Evolutionary conservation across 257 asterid genomes (phyloP).

Genomic region (Solanum peruvianum): DNA sequence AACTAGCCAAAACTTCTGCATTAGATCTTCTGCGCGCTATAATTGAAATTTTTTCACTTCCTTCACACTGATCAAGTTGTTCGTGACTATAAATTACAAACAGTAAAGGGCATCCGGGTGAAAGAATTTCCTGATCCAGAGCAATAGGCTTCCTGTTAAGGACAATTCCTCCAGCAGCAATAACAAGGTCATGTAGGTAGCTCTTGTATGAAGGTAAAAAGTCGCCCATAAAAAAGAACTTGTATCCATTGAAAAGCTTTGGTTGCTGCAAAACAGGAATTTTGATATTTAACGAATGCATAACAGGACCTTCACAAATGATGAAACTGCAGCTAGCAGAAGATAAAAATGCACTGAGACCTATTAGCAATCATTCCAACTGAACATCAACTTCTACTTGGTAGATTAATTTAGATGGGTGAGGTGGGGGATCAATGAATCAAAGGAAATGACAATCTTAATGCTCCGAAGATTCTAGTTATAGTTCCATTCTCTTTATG

Average conservation of each 20-base stretch:
- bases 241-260: constrained; percentile 56
- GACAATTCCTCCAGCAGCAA: constrained; percentile 78
- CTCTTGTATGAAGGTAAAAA: constrained; percentile 59
- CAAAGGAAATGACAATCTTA: background rate
- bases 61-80: constrained; percentile 34
- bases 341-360: background rate
- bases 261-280: constrained; percentile 49
- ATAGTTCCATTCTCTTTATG: background rate
- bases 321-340: background rate
- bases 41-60: constrained; percentile 14
- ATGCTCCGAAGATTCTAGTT: background rate
- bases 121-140: constrained; percentile 15
- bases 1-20: constrained; percentile 57
- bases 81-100: constrained; percentile 51
- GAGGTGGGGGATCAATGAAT: background rate
- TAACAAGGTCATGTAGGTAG: constrained; percentile 68
- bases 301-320: background rate
- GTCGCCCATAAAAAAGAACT: constrained; percentile 62
- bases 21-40: constrained; percentile 21
- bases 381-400: background rate
- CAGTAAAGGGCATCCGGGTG: constrained; percentile 11
- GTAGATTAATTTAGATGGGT: background rate
- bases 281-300: background rate
- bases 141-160: constrained; percentile 65
- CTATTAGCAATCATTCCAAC: background rate